Evolutionary conservation across 257 asterid genomes (phyloP).

Genomic region (Solanum chilense): DNA sequence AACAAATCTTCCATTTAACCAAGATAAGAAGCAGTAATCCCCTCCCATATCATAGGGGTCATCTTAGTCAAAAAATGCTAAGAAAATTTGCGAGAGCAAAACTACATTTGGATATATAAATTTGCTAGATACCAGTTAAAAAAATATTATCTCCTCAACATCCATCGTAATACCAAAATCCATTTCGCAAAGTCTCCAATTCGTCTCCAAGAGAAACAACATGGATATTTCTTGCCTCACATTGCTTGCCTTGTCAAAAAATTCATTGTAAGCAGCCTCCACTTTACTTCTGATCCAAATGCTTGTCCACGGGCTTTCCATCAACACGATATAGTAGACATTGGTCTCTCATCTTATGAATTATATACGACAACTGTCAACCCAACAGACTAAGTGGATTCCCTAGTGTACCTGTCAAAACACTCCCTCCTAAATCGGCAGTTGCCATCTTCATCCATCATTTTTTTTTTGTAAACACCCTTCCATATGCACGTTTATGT

Average conservation of each 20-base stretch:
- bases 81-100: not conserved
- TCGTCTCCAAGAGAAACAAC: not conserved
- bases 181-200: not conserved
- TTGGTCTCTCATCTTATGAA: not conserved
- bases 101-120: not conserved
- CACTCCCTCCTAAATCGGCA: not conserved
- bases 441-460: fast-evolving
- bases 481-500: not conserved
- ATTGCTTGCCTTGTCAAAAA: not conserved
- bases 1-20: too few species aligned
- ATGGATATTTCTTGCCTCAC: not conserved
- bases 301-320: not conserved
- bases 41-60: too few species aligned
- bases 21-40: too few species aligned
- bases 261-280: not conserved
- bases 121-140: too few species aligned
- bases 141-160: too few species aligned
- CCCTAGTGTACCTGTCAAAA: not conserved
- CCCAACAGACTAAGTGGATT: not conserved
- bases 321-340: not conserved
- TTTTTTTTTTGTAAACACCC: not conserved
- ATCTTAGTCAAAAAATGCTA: not conserved
- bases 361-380: too few species aligned
- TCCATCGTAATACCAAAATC: not conserved
- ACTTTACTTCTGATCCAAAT: not conserved